Percentiles rank a stretch among this genome's conserved stretches.
Evolutionary conservation across 805 yeast genomes (phyloP).

Genomic region (Sugiyamaella mastotermitis): DNA sequence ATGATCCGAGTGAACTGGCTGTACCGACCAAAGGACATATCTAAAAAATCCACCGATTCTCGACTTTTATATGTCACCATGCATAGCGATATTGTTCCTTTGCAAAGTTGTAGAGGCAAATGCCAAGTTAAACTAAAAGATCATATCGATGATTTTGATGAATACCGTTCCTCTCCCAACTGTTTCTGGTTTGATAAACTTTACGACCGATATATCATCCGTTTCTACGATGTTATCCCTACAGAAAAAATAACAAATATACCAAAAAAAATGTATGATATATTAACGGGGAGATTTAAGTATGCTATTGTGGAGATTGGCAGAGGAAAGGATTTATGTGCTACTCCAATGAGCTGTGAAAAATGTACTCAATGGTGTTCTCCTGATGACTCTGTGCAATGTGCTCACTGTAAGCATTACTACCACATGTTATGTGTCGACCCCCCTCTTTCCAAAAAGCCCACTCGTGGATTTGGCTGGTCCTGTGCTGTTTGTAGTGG

Average conservation of each 20-base stretch:
- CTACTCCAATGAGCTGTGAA: constrained; percentile 63
- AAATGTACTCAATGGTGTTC: constrained; percentile 84
- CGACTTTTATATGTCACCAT: constrained; percentile 75
- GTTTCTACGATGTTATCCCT: constrained; percentile 71
- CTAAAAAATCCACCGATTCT: constrained; percentile 60
- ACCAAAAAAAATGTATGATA: constrained; percentile 52
- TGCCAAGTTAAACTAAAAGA: constrained; percentile 64
- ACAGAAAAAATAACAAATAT: constrained; percentile 52
- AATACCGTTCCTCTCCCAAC: constrained; percentile 53
- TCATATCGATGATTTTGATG: constrained; percentile 55
- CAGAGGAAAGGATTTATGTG: constrained; percentile 53
- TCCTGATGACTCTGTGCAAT: constrained; percentile 62
- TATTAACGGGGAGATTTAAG: constrained; percentile 60
- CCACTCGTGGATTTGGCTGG: constrained; percentile 87
- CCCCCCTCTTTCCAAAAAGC: constrained; percentile 75
- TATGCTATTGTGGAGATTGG: constrained; percentile 72
- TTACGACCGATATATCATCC: constrained; percentile 79
- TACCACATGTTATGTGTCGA: constrained; percentile 82
- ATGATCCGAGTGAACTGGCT: constrained; percentile 81
- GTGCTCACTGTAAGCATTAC: constrained; percentile 66
- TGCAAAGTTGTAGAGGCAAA: constrained; percentile 66
- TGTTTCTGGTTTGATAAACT: constrained; percentile 79
- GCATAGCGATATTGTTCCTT: constrained; percentile 80
- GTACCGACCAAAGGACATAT: constrained; percentile 81
- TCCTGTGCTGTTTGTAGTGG: constrained; percentile 69